phyloP scores from a whole-genome alignment of 192 early-diverging fungal genomes.

The Glomus cerebriforme region DNA sequence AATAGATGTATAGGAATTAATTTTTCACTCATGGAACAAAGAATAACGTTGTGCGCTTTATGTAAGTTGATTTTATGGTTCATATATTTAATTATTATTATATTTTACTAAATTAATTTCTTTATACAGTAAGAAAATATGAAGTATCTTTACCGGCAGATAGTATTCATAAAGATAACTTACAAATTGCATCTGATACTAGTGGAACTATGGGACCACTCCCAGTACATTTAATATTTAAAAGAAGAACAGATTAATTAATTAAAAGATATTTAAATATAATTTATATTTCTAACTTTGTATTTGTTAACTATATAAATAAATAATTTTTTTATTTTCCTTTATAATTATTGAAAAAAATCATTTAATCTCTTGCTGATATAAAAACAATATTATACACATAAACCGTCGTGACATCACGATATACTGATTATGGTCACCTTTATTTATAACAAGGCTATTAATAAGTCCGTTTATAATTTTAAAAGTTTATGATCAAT shows the following conservation, averaged over 20 bases:
- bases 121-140: constrained; percentile 1
- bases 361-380: too few species aligned
- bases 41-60: neutral
- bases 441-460: too few species aligned
- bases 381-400: too few species aligned
- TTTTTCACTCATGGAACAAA: constrained; percentile 1
- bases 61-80: neutral
- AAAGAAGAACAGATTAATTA: neutral
- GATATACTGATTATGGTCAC: too few species aligned
- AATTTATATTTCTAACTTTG: too few species aligned
- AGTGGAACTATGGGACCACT: neutral
- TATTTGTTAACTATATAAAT: too few species aligned
- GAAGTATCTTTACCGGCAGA: neutral
- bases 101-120: neutral
- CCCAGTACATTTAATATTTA: neutral
- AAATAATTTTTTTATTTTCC: too few species aligned
- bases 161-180: neutral
- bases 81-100: neutral
- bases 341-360: too few species aligned
- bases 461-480: too few species aligned
- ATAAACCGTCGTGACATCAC: too few species aligned
- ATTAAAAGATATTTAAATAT: too few species aligned
- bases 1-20: constrained; percentile 1
- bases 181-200: neutral
- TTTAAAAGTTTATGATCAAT: too few species aligned